Conservation (phyloP, 345 rosid species). For the Ailanthus altissimus region DNA sequence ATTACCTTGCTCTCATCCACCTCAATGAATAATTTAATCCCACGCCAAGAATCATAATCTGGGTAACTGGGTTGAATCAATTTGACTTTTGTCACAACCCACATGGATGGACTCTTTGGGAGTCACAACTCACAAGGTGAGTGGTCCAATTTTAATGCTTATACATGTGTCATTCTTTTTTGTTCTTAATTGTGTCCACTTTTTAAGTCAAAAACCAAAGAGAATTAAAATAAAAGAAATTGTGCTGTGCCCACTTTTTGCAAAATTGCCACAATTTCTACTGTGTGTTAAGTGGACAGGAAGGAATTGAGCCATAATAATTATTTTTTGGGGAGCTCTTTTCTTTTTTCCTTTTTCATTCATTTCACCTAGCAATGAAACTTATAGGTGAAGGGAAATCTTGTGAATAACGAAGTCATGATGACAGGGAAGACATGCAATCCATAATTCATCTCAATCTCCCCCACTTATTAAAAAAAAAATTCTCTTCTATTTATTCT, state of each 20-base stretch:
- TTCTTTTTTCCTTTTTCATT: background rate
- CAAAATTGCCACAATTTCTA: background rate
- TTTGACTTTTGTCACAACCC: background rate
- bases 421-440: background rate
- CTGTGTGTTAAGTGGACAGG: background rate
- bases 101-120: background rate
- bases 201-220: background rate
- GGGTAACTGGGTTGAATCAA: background rate
- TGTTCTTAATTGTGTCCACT: background rate
- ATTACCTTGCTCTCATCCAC: background rate
- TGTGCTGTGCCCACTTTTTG: background rate
- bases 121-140: slow-evolving; percentile 3
- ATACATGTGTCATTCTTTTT: background rate
- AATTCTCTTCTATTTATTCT: too few relatives aligned
- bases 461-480: too few relatives aligned
- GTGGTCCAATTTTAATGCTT: slow-evolving; percentile 2
- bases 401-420: background rate
- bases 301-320: background rate
- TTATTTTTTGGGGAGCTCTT: background rate
- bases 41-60: background rate
- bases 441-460: too few relatives aligned
- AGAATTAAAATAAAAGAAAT: background rate
- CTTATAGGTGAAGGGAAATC: background rate
- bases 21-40: background rate
- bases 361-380: background rate